phyloP scores from a whole-genome alignment of 2,329 filamentous ascomycete genomes.

The Diaporthe australafricana region DNA sequence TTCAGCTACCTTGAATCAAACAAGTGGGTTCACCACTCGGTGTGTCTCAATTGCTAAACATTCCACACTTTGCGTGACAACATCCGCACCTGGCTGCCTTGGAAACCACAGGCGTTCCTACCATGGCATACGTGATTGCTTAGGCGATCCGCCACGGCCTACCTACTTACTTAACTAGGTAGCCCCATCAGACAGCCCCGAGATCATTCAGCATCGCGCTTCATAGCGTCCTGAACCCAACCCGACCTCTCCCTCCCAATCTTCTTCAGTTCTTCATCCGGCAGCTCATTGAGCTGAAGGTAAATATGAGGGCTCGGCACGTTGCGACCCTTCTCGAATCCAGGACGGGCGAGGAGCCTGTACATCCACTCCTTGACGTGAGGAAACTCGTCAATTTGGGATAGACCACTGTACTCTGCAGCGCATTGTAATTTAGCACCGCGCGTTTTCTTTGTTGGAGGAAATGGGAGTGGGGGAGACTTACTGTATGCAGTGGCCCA shows the following conservation, averaged over 20 bases:
- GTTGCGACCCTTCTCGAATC: constrained; percentile 15
- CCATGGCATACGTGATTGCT: no score
- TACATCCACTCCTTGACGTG: constrained; percentile 20
- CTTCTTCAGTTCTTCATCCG: neutral
- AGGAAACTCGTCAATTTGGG: constrained; percentile 20
- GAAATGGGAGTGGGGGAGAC: neutral
- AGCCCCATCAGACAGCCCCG: no score
- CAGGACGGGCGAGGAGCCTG: constrained; percentile 1
- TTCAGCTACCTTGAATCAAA: no score
- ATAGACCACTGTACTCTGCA: constrained; percentile 12
- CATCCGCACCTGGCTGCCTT: no score
- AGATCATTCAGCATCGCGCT: constrained; percentile 14
- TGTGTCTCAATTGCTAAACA: no score
- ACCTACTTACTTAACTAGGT: no score
- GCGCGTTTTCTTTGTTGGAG: no score
- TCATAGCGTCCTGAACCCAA: constrained; percentile 16
- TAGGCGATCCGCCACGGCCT: no score
- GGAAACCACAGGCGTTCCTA: no score
- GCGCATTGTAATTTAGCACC: neutral
- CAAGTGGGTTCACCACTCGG: no score
- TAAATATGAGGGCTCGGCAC: constrained; percentile 12
- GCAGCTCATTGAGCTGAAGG: constrained; percentile 4
- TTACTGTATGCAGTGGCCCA: constrained; percentile 13
- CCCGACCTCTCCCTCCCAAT: neutral
- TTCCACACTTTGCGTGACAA: no score